Evolutionary conservation across 257 asterid genomes (phyloP).

Genomic region (Nicotiana knightiana): DNA sequence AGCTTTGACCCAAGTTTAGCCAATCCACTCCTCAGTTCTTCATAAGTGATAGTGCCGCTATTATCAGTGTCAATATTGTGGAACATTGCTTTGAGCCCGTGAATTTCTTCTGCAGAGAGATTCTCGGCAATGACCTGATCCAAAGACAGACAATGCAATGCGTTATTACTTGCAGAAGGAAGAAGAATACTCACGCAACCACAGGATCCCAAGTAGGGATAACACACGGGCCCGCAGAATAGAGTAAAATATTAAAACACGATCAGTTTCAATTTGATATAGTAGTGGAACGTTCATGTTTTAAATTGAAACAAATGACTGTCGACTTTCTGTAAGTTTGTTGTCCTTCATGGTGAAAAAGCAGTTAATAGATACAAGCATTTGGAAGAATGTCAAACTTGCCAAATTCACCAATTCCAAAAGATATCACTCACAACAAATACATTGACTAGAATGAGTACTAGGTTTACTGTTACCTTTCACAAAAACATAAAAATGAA

Average conservation of each 20-base stretch:
- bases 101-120: constrained; percentile 77
- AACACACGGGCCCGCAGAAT: background rate
- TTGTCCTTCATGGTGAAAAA: background rate
- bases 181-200: background rate
- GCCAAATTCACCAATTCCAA: background rate
- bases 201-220: background rate
- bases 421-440: background rate
- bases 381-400: background rate
- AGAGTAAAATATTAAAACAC: background rate
- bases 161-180: constrained; percentile 5
- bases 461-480: background rate
- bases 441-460: background rate
- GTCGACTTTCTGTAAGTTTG: background rate
- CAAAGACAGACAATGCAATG: background rate
- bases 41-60: constrained; percentile 76
- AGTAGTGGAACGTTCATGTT: background rate
- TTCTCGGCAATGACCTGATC: constrained; percentile 80
- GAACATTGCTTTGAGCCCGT: constrained; percentile 85
- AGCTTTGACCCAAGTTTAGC: constrained; percentile 87
- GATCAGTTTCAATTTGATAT: background rate
- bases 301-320: background rate
- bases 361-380: background rate
- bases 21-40: constrained; percentile 75
- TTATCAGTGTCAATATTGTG: constrained; percentile 77
- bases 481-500: no score